These are phyloP conservation scores for Fibroporia radiculosa DNA, from an alignment of 768 basidiomycete genomes.

Conservation along the genomic window DNA sequence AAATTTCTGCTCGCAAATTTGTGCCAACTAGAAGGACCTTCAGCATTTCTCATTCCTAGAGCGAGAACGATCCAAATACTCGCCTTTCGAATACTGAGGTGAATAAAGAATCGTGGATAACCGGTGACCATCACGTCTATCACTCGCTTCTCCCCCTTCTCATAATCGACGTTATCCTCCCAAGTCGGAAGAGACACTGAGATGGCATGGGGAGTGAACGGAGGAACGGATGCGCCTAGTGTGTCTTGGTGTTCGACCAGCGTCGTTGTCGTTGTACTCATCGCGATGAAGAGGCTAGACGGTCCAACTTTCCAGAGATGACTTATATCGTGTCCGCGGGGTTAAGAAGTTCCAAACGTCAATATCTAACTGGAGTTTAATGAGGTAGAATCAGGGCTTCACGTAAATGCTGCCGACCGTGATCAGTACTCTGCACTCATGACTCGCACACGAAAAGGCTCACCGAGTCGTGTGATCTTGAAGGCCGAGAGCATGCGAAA, in stretches of 20 bases:
- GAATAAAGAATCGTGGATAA: slow-evolving; percentile 94
- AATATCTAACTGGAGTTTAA: no score
- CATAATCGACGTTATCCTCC: slow-evolving; percentile 87
- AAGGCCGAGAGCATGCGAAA: no score
- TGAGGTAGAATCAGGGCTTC: no score
- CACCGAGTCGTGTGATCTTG: no score
- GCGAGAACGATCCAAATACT: slow-evolving; percentile 16
- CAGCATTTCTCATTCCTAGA: neutral
- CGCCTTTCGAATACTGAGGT: slow-evolving; percentile 79
- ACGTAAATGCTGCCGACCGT: no score
- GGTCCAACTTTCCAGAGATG: no score
- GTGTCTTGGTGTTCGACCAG: slow-evolving; percentile 11
- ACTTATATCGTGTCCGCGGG: no score
- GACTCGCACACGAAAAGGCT: no score
- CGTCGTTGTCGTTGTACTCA: neutral
- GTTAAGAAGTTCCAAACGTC: no score
- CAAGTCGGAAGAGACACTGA: slow-evolving; percentile 94
- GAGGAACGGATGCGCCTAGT: slow-evolving; percentile 50
- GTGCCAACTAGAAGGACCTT: slow-evolving; percentile 53
- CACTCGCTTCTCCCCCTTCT: slow-evolving; percentile 80
- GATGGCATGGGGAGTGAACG: slow-evolving; percentile 78
- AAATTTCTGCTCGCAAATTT: slow-evolving; percentile 73
- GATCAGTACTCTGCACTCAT: no score
- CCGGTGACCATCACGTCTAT: slow-evolving; percentile 76
- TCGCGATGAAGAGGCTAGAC: no score